Evolutionary conservation across 1,284 basidiomycete genomes (phyloP).

Genomic region (Ceratobasidium sp.): DNA sequence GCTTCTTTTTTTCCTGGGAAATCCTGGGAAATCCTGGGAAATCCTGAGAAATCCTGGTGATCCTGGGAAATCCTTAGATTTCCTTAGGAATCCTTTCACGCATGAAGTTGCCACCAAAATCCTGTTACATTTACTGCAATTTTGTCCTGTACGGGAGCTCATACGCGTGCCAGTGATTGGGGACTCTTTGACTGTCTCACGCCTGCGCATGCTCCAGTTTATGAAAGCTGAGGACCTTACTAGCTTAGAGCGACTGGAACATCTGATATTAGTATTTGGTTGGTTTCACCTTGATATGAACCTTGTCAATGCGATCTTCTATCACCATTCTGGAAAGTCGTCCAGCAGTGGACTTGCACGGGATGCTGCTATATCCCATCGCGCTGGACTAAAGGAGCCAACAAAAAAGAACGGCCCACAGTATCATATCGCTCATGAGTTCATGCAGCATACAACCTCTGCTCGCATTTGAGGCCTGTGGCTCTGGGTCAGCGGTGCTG

Average conservation of each 20-base stretch:
- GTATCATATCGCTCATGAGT: not conserved
- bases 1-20: too few species aligned
- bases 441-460: conserved; percentile 1
- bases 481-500: not conserved
- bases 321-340: not conserved
- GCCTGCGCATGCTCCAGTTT: not conserved
- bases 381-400: not conserved
- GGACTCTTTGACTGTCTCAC: too few species aligned
- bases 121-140: too few species aligned
- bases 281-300: conserved; percentile 6
- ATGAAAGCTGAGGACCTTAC: not conserved
- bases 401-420: not conserved
- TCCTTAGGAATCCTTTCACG: too few species aligned
- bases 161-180: too few species aligned
- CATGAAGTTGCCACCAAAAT: too few species aligned
- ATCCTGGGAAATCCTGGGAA: too few species aligned
- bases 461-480: not conserved
- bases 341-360: not conserved
- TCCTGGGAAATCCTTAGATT: too few species aligned
- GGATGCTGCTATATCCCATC: not conserved
- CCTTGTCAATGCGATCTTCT: not conserved
- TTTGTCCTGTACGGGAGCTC: too few species aligned
- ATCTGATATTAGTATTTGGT: not conserved
- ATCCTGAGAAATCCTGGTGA: too few species aligned
- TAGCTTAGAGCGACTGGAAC: not conserved